A percentile compares a stretch with the other conserved stretches of the same genome.
phyloP scores from a whole-genome alignment of 495 filamentous ascomycete species.

The Chaetomium tenue region DNA sequence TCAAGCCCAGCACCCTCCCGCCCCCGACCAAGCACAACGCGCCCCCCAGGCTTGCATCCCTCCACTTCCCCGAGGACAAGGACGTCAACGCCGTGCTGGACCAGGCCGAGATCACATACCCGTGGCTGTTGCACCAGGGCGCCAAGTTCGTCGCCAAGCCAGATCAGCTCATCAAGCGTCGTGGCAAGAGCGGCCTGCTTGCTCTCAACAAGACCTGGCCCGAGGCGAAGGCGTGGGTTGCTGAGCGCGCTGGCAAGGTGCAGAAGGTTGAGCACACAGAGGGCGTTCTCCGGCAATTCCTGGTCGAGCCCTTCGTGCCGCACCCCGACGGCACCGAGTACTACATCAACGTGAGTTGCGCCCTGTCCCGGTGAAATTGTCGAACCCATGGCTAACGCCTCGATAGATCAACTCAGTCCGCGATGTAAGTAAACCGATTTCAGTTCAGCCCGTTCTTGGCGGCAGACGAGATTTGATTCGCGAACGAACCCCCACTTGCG shows the following conservation, averaged over 20 bases:
- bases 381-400: conserved; percentile 62
- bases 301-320: conserved; percentile 97
- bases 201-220: conserved; percentile 97
- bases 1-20: conserved; percentile 96
- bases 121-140: conserved; percentile 79
- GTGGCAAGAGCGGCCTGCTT: conserved; percentile 96
- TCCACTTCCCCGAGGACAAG: conserved; percentile 89
- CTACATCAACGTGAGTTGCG: conserved; percentile 74
- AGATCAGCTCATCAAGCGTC: conserved; percentile 98
- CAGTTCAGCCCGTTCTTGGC: conserved; percentile 26
- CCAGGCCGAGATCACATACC: conserved; percentile 92
- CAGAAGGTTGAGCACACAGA: conserved; percentile 90
- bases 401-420: conserved; percentile 40
- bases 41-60: conserved; percentile 81
- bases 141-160: conserved; percentile 98
- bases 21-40: conserved; percentile 84
- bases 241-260: conserved; percentile 82
- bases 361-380: conserved; percentile 74
- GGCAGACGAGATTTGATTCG: conserved; percentile 10
- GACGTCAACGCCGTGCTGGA: conserved; percentile 81
- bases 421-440: conserved; percentile 36
- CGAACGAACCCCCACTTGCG: conserved; percentile 22
- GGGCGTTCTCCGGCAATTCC: conserved; percentile 86
- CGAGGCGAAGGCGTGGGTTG: conserved; percentile 89
- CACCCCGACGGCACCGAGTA: conserved; percentile 92